These are phyloP conservation scores for Penicillium sp. DNA, from an alignment of 2,329 filamentous ascomycete species.

Conservation along the genomic window DNA sequence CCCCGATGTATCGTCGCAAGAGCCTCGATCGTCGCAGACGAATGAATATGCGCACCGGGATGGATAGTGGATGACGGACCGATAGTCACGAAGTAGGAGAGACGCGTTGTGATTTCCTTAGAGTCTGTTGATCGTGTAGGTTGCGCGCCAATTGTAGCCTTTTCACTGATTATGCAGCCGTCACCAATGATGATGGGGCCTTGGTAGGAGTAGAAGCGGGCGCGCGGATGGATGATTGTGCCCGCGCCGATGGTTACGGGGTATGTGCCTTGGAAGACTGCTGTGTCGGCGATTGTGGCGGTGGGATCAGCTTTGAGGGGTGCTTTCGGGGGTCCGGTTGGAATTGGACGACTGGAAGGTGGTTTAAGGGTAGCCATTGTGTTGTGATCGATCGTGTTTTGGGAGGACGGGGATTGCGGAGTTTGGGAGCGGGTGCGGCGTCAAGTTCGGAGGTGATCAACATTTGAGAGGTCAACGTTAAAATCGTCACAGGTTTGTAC, in stretches of 20 bases:
- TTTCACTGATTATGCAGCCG: constrained; percentile 77
- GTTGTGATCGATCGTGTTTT: constrained; percentile 1
- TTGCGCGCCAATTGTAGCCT: constrained; percentile 47
- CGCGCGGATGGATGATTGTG: constrained; percentile 81
- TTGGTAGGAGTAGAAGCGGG: constrained; percentile 71
- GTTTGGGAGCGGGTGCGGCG: constrained; percentile 4
- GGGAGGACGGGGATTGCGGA: constrained; percentile 13
- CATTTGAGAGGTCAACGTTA: neutral
- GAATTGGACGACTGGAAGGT: constrained; percentile 27
- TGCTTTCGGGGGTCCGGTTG: constrained; percentile 31
- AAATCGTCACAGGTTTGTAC: neutral
- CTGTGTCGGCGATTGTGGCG: constrained; percentile 40
- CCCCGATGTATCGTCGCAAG: constrained; percentile 38
- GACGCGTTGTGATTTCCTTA: constrained; percentile 23
- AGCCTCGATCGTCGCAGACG: constrained; percentile 44
- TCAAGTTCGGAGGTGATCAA: neutral
- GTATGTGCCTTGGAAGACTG: constrained; percentile 61
- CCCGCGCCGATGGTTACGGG: constrained; percentile 75
- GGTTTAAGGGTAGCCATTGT: constrained; percentile 29
- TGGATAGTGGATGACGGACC: constrained; percentile 38
- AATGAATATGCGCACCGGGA: constrained; percentile 41
- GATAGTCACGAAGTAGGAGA: constrained; percentile 41
- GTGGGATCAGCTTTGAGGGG: constrained; percentile 38
- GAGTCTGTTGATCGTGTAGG: constrained; percentile 36
- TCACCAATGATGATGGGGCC: constrained; percentile 79